These are phyloP conservation scores for Chrysophaeum taylorii DNA, from an alignment of 352 stramenopile genomes.

Conservation along the genomic window DNA sequence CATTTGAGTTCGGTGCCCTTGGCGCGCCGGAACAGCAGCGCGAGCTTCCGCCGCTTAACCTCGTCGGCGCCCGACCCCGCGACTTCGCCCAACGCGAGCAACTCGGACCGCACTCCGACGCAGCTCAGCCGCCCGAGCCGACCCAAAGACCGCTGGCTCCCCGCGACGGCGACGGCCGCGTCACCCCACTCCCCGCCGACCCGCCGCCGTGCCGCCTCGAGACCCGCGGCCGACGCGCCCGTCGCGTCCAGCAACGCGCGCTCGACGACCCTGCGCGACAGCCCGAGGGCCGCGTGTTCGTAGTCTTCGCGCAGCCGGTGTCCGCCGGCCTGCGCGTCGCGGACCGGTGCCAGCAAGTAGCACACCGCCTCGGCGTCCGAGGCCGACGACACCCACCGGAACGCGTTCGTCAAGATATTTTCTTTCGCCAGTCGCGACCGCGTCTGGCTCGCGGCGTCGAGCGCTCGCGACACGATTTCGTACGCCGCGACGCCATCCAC, in stretches of 20 bases:
- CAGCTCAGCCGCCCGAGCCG: no score
- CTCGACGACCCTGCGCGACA: neutral
- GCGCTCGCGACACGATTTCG: neutral
- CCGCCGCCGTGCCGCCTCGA: neutral
- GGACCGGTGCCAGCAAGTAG: neutral
- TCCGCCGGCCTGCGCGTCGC: neutral
- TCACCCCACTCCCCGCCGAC: neutral
- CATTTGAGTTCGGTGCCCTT: neutral
- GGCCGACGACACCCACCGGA: neutral
- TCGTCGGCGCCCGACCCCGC: neutral
- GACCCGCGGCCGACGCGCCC: neutral
- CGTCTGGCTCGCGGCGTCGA: neutral
- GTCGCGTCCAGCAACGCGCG: neutral
- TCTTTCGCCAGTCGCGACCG: neutral
- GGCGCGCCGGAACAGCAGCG: neutral
- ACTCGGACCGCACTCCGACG: neutral
- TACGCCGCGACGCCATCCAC: neutral
- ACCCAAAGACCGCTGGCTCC: no score
- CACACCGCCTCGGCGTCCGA: neutral
- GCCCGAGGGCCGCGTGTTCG: neutral
- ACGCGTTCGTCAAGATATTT: neutral
- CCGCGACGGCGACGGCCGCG: neutral
- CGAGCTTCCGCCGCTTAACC: neutral
- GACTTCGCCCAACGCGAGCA: neutral
- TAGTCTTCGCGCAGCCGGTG: neutral